Percentiles rank a stretch among this genome's conserved stretches.
Conservation (phyloP, 2,329 filamentous ascomycete species). For the Leptographium flavum region DNA sequence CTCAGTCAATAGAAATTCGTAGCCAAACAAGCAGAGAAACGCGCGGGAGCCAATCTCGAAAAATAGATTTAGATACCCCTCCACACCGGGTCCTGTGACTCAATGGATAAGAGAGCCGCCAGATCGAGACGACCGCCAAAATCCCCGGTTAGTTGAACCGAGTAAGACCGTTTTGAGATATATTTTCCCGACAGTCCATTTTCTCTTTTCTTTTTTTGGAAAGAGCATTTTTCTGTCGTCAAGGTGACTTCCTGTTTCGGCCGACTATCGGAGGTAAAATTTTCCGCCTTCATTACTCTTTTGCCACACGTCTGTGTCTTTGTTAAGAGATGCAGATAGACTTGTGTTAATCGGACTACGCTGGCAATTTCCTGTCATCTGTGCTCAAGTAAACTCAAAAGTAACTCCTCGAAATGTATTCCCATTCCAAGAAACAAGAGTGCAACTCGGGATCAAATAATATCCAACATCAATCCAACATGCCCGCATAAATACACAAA, state of each 20-base stretch:
- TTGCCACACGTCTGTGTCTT: too few relatives aligned
- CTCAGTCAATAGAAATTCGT: not conserved
- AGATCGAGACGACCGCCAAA: not conserved
- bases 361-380: not conserved
- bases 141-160: too few relatives aligned
- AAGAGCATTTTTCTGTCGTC: too few relatives aligned
- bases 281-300: not conserved
- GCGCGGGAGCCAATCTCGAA: not conserved
- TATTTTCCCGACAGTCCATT: too few relatives aligned
- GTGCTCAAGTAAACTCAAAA: not conserved
- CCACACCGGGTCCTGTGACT: not conserved
- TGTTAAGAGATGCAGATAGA: too few relatives aligned
- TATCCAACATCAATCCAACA: too few relatives aligned
- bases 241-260: not conserved
- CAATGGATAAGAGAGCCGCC: not conserved
- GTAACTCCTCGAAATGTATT: too few relatives aligned
- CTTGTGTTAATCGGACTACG: not conserved
- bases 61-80: not conserved
- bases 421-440: too few relatives aligned
- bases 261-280: conserved; percentile 11
- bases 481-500: too few relatives aligned
- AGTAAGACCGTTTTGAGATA: too few relatives aligned
- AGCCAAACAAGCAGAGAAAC: not conserved
- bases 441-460: too few relatives aligned
- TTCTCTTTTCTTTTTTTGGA: too few relatives aligned